phyloP scores from a whole-genome alignment of 1,139 yeast species.

The Arxiozyma telluris region DNA sequence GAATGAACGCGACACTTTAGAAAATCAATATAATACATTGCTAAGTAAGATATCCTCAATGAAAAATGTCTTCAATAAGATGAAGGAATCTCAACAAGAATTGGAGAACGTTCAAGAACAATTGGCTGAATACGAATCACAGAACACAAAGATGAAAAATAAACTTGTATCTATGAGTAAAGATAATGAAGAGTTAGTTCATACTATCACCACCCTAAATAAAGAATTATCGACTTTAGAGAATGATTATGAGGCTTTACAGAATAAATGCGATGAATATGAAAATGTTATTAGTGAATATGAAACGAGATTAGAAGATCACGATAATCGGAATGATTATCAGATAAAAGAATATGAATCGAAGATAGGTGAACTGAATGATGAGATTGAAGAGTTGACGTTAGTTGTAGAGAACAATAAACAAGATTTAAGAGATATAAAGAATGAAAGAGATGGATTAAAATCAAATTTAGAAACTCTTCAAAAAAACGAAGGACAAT shows the following conservation, averaged over 20 bases:
- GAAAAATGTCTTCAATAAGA: constrained; percentile 64
- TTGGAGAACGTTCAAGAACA: constrained; percentile 48
- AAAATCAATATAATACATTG: constrained; percentile 65
- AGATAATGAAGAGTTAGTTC: constrained; percentile 30
- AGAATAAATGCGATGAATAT: constrained; percentile 33
- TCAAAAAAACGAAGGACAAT: constrained; percentile 17
- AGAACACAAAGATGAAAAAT: constrained; percentile 31
- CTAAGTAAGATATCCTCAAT: constrained; percentile 69
- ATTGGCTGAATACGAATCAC: constrained; percentile 32
- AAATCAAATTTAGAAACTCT: constrained; percentile 11
- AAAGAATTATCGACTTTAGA: constrained; percentile 50
- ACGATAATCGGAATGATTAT: constrained; percentile 15
- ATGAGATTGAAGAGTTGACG: constrained; percentile 24
- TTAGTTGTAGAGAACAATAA: constrained; percentile 22
- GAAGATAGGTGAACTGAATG: constrained; percentile 21
- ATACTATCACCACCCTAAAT: constrained; percentile 36
- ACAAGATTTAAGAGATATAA: constrained; percentile 20
- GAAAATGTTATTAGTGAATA: constrained; percentile 16
- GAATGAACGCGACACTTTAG: constrained; percentile 56
- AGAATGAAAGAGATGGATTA: constrained; percentile 25
- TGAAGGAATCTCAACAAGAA: constrained; percentile 70
- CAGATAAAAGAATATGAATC: constrained; percentile 15
- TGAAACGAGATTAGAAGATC: constrained; percentile 19
- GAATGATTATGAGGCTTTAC: constrained; percentile 57
- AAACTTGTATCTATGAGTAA: constrained; percentile 22